Conservation (phyloP, 2,329 filamentous ascomycete genomes). For the Malbranchea cinnamomea region DNA sequence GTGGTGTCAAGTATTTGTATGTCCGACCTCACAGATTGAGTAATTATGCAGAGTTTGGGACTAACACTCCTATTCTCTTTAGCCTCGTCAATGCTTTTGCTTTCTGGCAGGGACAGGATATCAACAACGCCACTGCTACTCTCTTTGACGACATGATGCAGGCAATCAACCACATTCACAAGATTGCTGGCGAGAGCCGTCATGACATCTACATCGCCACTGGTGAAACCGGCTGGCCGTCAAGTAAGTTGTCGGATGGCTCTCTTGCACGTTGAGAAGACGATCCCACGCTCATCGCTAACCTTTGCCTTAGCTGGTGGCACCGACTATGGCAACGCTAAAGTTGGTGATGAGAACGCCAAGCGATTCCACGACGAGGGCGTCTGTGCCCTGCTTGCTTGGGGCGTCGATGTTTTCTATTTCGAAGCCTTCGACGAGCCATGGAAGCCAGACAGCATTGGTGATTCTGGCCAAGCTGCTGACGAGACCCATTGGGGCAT, state of each 20-base stretch:
- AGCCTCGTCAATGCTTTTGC: constrained; percentile 54
- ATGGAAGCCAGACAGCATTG: constrained; percentile 51
- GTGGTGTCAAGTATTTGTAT: constrained; percentile 45
- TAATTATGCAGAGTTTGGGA: neutral
- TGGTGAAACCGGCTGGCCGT: constrained; percentile 56
- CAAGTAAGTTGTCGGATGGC: constrained; percentile 21
- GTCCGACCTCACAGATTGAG: constrained; percentile 9
- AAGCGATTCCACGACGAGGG: constrained; percentile 45
- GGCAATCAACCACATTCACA: constrained; percentile 48
- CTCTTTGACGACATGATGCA: constrained; percentile 55
- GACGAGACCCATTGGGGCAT: constrained; percentile 58
- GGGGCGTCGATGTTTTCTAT: constrained; percentile 55
- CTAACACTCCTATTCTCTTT: neutral
- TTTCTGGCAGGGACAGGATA: constrained; percentile 54
- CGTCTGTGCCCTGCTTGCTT: constrained; percentile 49
- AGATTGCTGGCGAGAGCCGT: constrained; percentile 36
- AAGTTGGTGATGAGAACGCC: constrained; percentile 45
- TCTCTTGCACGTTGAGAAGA: too few relatives aligned
- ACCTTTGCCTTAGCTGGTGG: constrained; percentile 30
- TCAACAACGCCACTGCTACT: constrained; percentile 42
- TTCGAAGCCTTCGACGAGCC: constrained; percentile 62
- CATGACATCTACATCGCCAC: constrained; percentile 50
- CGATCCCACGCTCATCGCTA: neutral
- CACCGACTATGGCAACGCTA: constrained; percentile 45
- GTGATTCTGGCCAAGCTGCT: constrained; percentile 45